Conservation (phyloP, 805 yeast genomes). For the Kuraishia molischiana region DNA sequence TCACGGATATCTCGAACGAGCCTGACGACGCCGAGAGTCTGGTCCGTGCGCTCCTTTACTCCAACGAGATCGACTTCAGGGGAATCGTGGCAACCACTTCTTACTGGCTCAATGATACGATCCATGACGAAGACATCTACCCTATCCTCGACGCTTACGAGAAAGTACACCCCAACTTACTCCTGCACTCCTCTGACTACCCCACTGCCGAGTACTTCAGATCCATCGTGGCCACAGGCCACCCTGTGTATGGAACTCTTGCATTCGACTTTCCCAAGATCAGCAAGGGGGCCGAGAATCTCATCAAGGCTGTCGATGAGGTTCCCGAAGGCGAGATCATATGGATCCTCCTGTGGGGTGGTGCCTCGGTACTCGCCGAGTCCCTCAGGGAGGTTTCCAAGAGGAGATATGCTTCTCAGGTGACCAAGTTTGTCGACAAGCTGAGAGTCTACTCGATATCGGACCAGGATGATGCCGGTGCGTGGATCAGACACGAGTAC, state of each 20-base stretch:
- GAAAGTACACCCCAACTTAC: constrained; percentile 12
- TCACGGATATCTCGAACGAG: constrained; percentile 18
- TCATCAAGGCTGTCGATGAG: constrained; percentile 10
- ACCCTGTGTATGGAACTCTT: constrained; percentile 12
- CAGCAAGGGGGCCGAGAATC: constrained; percentile 1
- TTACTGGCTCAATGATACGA: constrained; percentile 16
- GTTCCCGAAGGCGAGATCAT: constrained; percentile 7
- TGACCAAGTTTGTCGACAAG: constrained; percentile 8
- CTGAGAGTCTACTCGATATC: constrained; percentile 15
- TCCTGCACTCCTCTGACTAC: constrained; percentile 14
- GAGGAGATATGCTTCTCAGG: constrained; percentile 8
- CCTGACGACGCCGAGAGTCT: constrained; percentile 19
- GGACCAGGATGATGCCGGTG: constrained; percentile 20
- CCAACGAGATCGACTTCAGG: constrained; percentile 14
- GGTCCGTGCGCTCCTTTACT: constrained; percentile 15
- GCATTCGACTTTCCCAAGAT: constrained; percentile 5
- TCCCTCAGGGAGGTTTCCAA: constrained; percentile 11
- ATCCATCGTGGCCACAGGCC: constrained; percentile 12
- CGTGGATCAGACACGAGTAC: constrained; percentile 17
- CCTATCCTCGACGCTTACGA: constrained; percentile 18
- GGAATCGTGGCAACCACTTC: constrained; percentile 21
- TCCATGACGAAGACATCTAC: constrained; percentile 16
- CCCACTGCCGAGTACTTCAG: constrained; percentile 15
- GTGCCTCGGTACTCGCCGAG: constrained; percentile 18
- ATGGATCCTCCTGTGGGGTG: constrained; percentile 18